phyloP scores from a whole-genome alignment of 768 basidiomycete genomes.

The Kwoniella bestiolae region DNA sequence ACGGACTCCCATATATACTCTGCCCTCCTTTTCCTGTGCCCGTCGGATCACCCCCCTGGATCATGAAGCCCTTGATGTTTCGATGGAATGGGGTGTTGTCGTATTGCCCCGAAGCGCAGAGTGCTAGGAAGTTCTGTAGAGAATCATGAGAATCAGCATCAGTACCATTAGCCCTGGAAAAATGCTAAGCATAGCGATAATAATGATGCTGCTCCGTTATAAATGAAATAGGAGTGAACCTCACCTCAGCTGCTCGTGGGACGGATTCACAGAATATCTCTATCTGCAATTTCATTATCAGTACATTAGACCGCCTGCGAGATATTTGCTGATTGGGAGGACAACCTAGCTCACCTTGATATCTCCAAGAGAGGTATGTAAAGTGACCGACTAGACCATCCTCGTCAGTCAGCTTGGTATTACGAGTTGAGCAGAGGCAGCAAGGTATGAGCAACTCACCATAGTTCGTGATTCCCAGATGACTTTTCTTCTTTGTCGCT shows the following conservation, averaged over 20 bases:
- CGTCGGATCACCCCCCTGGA: slow-evolving; percentile 64
- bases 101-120: slow-evolving; percentile 88
- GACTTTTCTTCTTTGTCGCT: too few relatives aligned
- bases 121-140: slow-evolving; percentile 86
- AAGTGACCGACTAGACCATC: slow-evolving; percentile 78
- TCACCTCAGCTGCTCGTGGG: slow-evolving; percentile 89
- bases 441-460: too few relatives aligned
- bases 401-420: too few relatives aligned
- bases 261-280: slow-evolving; percentile 97
- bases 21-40: slow-evolving; percentile 93
- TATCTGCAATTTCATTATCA: slow-evolving; percentile 63
- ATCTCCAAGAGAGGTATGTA: slow-evolving; percentile 92
- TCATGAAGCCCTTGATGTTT: slow-evolving; percentile 95
- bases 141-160: not conserved
- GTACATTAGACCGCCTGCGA: not conserved
- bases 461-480: too few relatives aligned
- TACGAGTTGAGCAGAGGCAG: too few relatives aligned
- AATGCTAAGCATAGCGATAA: too few relatives aligned
- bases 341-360: slow-evolving; percentile 69
- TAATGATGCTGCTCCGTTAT: too few relatives aligned
- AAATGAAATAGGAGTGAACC: too few relatives aligned
- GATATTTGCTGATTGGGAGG: slow-evolving; percentile 1
- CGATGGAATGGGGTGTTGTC: slow-evolving; percentile 82
- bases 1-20: slow-evolving; percentile 92
- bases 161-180: too few relatives aligned